phyloP scores from a whole-genome alignment of 2,329 filamentous ascomycete species.

The Alternaria sp. region DNA sequence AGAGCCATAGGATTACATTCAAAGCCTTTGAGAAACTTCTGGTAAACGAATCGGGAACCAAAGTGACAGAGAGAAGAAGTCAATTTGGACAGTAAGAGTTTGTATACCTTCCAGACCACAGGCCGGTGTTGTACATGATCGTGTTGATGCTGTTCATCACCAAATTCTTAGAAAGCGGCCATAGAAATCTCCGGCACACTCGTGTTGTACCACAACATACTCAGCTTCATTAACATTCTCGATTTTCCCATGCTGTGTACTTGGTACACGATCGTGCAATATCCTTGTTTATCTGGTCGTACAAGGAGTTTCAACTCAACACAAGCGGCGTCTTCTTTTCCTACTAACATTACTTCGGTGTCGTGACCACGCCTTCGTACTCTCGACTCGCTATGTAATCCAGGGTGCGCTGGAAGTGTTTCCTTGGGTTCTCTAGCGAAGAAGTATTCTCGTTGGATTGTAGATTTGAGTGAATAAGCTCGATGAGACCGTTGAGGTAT shows the following conservation, averaged over 20 bases:
- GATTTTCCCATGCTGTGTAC: slow-evolving; percentile 24
- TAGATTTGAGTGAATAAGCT: slow-evolving; percentile 96
- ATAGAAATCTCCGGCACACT: neutral
- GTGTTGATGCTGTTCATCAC: neutral
- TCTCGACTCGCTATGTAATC: slow-evolving; percentile 92
- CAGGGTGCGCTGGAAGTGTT: slow-evolving; percentile 92
- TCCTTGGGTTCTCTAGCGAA: slow-evolving; percentile 85
- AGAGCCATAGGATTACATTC: no score
- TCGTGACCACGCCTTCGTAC: slow-evolving; percentile 88
- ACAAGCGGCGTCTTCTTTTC: neutral
- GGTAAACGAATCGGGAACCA: neutral
- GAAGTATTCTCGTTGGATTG: slow-evolving; percentile 83
- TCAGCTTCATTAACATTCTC: slow-evolving; percentile 12
- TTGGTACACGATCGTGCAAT: slow-evolving; percentile 13
- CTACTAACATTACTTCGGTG: slow-evolving; percentile 57
- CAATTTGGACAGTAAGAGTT: neutral
- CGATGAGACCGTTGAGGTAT: slow-evolving; percentile 96
- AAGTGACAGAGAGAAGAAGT: neutral
- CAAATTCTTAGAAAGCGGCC: neutral
- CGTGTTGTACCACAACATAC: neutral
- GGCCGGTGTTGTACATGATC: neutral
- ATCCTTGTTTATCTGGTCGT: slow-evolving; percentile 19
- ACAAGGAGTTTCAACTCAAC: slow-evolving; percentile 16
- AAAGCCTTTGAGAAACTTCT: neutral
- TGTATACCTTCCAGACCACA: neutral